Conservation (phyloP, 2,329 filamentous ascomycete genomes). For the Hirsutella minnesotensis region DNA sequence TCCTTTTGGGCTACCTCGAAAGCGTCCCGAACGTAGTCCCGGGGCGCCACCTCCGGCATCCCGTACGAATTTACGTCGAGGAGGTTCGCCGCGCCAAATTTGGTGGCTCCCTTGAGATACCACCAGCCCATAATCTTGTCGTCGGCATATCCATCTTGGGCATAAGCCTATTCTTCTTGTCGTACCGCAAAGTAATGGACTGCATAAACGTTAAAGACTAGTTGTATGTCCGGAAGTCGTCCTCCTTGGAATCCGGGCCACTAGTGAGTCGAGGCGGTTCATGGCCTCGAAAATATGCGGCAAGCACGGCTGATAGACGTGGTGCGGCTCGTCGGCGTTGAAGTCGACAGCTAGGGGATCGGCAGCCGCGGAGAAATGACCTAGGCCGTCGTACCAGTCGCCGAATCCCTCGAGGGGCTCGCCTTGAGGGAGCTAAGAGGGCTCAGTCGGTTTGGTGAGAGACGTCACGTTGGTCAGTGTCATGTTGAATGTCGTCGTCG, state of each 20-base stretch:
- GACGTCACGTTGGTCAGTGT: constrained; percentile 17
- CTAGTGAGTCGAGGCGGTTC: constrained; percentile 7
- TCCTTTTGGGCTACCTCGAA: constrained; percentile 16
- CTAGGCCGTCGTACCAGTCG: constrained; percentile 16
- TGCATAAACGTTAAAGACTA: constrained; percentile 21
- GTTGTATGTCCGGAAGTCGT: constrained; percentile 11
- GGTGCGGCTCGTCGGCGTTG: constrained; percentile 26
- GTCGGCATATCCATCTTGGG: constrained; percentile 14
- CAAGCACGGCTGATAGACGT: constrained; percentile 33
- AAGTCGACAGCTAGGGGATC: constrained; percentile 29
- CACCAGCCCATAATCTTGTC: constrained; percentile 16
- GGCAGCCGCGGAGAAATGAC: constrained; percentile 20
- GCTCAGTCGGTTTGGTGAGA: constrained; percentile 9
- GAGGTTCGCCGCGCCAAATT: constrained; percentile 14
- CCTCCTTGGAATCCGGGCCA: constrained; percentile 6
- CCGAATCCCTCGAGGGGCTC: constrained; percentile 9
- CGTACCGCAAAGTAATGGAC: constrained; percentile 17
- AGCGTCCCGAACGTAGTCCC: constrained; percentile 19
- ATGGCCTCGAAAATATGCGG: constrained; percentile 22
- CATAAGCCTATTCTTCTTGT: constrained; percentile 18
- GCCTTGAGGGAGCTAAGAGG: constrained; percentile 17
- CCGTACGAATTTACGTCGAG: constrained; percentile 21
- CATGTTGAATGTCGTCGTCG: not conserved
- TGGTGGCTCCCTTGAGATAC: constrained; percentile 16
- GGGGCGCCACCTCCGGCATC: constrained; percentile 17